A percentile compares a stretch with the other conserved stretches of the same genome.
Conservation (phyloP, 305 asterid genomes). For the Fraxinus albicans region DNA sequence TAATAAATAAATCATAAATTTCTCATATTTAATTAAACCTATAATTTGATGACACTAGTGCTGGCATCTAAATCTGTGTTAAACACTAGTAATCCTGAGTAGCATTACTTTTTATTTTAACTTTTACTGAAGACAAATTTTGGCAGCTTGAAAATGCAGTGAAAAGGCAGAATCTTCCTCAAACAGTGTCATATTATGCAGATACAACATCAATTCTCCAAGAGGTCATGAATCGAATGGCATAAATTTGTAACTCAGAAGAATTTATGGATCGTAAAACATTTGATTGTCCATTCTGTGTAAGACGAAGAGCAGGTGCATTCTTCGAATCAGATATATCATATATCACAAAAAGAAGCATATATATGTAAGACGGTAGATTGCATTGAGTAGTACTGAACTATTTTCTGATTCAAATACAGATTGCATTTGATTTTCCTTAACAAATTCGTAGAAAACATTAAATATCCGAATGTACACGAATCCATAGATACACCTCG, state of each 20-base stretch:
- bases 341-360: background rate
- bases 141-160: conserved; percentile 66
- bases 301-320: background rate
- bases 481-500: background rate
- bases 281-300: background rate
- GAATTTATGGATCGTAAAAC: background rate
- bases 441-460: background rate
- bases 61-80: background rate
- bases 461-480: background rate
- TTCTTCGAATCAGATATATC: background rate
- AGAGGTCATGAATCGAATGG: conserved; percentile 72
- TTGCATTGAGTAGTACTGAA: background rate
- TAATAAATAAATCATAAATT: no score
- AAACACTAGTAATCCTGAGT: no score
- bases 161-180: conserved; percentile 44
- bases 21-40: no score
- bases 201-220: conserved; percentile 54
- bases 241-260: conserved; percentile 24
- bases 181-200: conserved; percentile 44
- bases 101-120: background rate
- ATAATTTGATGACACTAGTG: background rate
- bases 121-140: background rate
- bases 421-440: background rate
- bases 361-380: background rate
- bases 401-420: background rate